These are phyloP conservation scores for Dipteronia sinensis DNA, from an alignment of 345 rosid species.

Conservation along the genomic window DNA sequence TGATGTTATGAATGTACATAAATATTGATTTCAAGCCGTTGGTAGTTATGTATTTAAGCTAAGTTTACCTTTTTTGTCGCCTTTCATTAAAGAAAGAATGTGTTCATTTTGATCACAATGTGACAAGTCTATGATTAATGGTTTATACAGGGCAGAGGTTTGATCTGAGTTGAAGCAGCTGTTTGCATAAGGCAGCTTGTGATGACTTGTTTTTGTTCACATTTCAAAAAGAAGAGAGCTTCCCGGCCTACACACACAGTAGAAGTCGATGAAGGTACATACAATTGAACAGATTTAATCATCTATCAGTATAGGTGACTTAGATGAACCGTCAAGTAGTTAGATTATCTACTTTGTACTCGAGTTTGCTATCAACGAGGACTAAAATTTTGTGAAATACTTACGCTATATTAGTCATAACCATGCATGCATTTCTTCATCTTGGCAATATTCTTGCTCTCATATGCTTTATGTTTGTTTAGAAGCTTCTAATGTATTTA, in stretches of 20 bases:
- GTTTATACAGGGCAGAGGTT: slow-evolving; percentile 21
- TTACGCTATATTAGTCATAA: background rate
- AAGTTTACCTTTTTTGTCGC: background rate
- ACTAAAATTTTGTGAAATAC: background rate
- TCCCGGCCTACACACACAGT: slow-evolving; percentile 8
- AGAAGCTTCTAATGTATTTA: slow-evolving; percentile 20
- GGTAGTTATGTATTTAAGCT: background rate
- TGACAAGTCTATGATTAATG: slow-evolving; percentile 3
- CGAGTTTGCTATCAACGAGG: background rate
- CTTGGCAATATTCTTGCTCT: background rate
- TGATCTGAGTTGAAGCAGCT: slow-evolving; percentile 16
- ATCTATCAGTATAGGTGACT: background rate
- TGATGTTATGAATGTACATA: background rate
- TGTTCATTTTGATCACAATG: slow-evolving; percentile 1
- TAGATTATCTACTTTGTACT: background rate
- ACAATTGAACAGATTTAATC: background rate
- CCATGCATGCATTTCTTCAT: background rate
- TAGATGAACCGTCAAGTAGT: background rate
- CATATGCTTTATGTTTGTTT: background rate
- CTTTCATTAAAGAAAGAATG: background rate
- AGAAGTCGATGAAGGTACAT: slow-evolving; percentile 54
- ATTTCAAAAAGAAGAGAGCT: slow-evolving; percentile 35
- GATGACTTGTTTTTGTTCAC: slow-evolving; percentile 45
- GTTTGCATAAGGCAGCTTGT: slow-evolving; percentile 11
- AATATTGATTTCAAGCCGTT: background rate